A percentile compares a stretch with the other conserved stretches of the same genome.
phyloP scores from a whole-genome alignment of 129 eudicot genomes.

The Tagetes erecta region DNA sequence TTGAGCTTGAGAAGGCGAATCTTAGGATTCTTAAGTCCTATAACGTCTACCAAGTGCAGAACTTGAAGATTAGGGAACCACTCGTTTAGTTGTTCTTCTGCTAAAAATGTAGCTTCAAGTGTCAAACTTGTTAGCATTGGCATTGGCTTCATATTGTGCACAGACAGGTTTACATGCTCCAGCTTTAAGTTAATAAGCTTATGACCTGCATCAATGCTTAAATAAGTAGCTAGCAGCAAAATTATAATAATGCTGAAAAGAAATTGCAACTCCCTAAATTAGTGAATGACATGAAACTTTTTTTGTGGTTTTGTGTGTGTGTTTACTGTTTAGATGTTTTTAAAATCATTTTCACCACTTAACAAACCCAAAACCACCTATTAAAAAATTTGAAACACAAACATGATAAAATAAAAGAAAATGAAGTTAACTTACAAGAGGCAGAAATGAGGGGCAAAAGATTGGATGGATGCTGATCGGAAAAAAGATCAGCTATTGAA shows the following conservation, averaged over 20 bases:
- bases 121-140: constrained; percentile 56
- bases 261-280: too few species aligned
- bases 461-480: not conserved
- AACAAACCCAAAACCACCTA: too few species aligned
- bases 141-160: constrained; percentile 55
- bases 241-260: too few species aligned
- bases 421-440: not conserved
- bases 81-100: constrained; percentile 54
- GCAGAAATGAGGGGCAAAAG: constrained; percentile 3
- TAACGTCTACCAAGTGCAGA: constrained; percentile 61
- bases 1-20: constrained; percentile 42
- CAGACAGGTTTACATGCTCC: constrained; percentile 34
- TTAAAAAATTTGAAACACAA: too few species aligned
- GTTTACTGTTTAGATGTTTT: too few species aligned
- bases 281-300: too few species aligned
- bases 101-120: constrained; percentile 54
- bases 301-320: too few species aligned
- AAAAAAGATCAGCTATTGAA: not conserved
- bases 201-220: not conserved
- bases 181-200: not conserved
- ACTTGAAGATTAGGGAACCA: constrained; percentile 58
- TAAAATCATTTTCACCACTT: too few species aligned
- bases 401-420: too few species aligned
- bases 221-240: not conserved
- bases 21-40: constrained; percentile 56